Evolutionary conservation across 495 filamentous ascomycete species (phyloP).

Genomic region (Penicillium antarcticum): DNA sequence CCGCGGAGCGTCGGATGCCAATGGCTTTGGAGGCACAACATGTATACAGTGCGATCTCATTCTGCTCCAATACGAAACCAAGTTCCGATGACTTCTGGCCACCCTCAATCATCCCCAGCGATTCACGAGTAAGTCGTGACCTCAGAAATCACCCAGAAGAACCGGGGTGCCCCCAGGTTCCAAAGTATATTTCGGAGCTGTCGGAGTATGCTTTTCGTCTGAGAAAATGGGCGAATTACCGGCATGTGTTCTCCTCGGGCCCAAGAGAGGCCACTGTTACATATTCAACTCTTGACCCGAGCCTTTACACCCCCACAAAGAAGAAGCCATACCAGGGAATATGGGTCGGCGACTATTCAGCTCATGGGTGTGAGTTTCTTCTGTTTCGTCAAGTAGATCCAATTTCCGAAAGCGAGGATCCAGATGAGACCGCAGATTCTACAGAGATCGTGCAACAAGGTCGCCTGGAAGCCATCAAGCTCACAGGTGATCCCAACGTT

Average conservation of each 20-base stretch:
- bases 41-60: slow-evolving; percentile 46
- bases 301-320: slow-evolving; percentile 71
- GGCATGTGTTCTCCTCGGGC: slow-evolving; percentile 32
- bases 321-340: slow-evolving; percentile 82
- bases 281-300: slow-evolving; percentile 70
- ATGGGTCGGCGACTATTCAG: slow-evolving; percentile 87
- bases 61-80: slow-evolving; percentile 29
- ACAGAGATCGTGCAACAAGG: slow-evolving; percentile 38
- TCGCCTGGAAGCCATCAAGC: slow-evolving; percentile 74
- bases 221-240: slow-evolving; percentile 65
- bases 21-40: slow-evolving; percentile 45
- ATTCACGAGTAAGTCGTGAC: slow-evolving; percentile 26
- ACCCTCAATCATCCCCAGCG: slow-evolving; percentile 62
- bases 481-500: slow-evolving; percentile 87
- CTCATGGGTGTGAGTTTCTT: slow-evolving; percentile 86
- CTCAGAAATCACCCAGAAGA: slow-evolving; percentile 22
- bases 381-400: slow-evolving; percentile 68
- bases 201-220: slow-evolving; percentile 68
- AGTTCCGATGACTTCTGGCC: slow-evolving; percentile 61
- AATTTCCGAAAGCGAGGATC: neutral
- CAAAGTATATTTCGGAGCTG: slow-evolving; percentile 43
- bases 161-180: slow-evolving; percentile 23
- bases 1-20: slow-evolving; percentile 48
- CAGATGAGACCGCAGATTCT: neutral
- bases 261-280: slow-evolving; percentile 68